Base-by-base conservation (phyloP, 176 grass and related monocot genomes). In the Saccharum spontaneum region DNA sequence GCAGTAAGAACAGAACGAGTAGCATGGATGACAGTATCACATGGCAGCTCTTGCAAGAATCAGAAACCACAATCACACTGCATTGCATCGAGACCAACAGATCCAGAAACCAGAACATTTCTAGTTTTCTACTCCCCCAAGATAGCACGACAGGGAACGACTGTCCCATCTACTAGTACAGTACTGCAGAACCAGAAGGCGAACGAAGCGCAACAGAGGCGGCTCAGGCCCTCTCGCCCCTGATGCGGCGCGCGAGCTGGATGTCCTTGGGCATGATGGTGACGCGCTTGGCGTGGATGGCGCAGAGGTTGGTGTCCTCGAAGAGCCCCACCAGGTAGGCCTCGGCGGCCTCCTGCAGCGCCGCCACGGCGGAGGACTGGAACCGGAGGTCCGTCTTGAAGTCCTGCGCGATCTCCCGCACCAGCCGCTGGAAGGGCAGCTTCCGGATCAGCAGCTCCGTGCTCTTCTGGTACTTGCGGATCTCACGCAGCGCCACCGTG, bases 191-290 rank as follows among this genome's bases (percentile, higher is more conserved):
- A 28, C 28, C 28, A 28, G 28, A 28, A 28, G 28, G 28, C 28
- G 28, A 28, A 28, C 28, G 28, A 28, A 28, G 28, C 28, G 28
- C 28, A 28, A 28, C 28, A 28, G 28, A 28, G 28, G 28, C 28
- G 28, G 28, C 28, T 28, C 28, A 28, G 28, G 95, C 95, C 83
- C 95, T 91, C 90, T 98, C 91, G 31, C 96, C 93, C 46, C 96
- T 85, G 63, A 98, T 98, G 64, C 96, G 90, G 16, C 93, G 86
- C 0, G 96, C 93, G 69, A 95, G 93, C 86, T 98, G 91, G 81
- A 98, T 94, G 57, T 98, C 96, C 89, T 98, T 98, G 22, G 93
- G 91, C 93, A 98, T 95, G 89, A 98, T 95, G 46, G 96, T 98
- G 36, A 98, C 93, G 3, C 91, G n/a, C 91, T 98, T 98, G 41